Base-by-base conservation (phyloP, 1,284 basidiomycete species). In the Cryptococcus floricola region DNA sequence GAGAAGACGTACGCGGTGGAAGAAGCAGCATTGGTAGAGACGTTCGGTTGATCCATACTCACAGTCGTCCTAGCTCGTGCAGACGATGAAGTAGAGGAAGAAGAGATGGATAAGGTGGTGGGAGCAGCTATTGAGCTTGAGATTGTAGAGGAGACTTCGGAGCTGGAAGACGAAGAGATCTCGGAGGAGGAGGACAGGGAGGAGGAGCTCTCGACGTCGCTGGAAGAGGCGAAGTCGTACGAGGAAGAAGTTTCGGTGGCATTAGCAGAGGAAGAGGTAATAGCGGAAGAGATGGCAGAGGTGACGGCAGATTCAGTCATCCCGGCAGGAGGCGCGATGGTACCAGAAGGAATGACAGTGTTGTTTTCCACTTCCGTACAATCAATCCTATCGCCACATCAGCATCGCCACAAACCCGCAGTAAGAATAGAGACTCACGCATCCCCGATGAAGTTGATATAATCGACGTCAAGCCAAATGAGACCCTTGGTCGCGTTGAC, bases 391-490 rank as follows among this genome's bases (percentile, higher is more conserved):
- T 12, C 23, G 2, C 34, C 18, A 10, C n/a, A 5, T 8, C 42
- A 39, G 12, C n/a, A 47, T 13, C 37, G 16, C 12, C 16, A 6
- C 16, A 28, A 38, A 23, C n/a, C 19, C 25, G 43, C 53, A 56
- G 23, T 1, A 23, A 23, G 23, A 1, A 23, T 3, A 23, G 23
- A 23, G 23, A 23, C 54, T 59, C 41, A 62, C 60, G 60, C 53
- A 25, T 37, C 47, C 5, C 60, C 60, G 23, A 23, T 34, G 13
- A 62, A 18, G 12, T 50, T 41, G 12, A 47, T 52, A 43, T 54
- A 56, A 48, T 62, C 60, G 39, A 62, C 53, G 25, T 62, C 60
- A 14, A 62, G 52, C 57, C 57, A 58, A 19, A 49, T 46, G 28
- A 25, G 19, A 8, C 43, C 47, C 16, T 57, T 50, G 2, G 38